These are phyloP conservation scores for Trichoderma gracile DNA, from an alignment of 2,329 filamentous ascomycete species.

Conservation along the genomic window DNA sequence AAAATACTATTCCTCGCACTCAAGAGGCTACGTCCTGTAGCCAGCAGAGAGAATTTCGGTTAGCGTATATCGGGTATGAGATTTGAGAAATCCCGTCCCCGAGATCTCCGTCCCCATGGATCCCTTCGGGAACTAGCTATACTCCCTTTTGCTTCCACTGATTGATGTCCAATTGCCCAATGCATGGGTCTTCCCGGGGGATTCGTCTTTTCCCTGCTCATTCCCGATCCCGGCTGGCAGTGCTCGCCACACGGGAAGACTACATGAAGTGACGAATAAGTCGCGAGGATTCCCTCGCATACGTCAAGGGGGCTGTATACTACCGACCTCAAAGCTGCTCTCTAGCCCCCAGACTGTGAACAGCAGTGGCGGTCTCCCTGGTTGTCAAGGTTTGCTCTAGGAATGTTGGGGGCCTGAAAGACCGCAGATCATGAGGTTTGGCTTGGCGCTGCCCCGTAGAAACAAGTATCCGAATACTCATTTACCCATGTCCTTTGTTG, in stretches of 20 bases:
- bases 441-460: not conserved
- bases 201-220: not conserved
- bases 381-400: not conserved
- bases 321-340: not conserved
- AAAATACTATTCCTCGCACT: too few species aligned
- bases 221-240: not conserved
- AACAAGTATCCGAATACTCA: not conserved
- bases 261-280: not conserved
- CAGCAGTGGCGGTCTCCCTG: not conserved
- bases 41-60: too few species aligned
- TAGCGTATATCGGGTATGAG: too few species aligned
- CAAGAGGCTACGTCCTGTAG: too few species aligned
- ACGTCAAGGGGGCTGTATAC: not conserved
- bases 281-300: not conserved
- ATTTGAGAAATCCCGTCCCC: not conserved
- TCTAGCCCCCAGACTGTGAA: not conserved
- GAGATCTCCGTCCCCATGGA: too few species aligned
- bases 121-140: too few species aligned
- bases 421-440: slow-evolving; percentile 1
- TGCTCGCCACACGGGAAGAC: slow-evolving; percentile 2
- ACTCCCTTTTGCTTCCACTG: too few species aligned
- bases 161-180: not conserved
- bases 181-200: not conserved
- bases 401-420: slow-evolving; percentile 7
- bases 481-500: not conserved